Evolutionary conservation across 352 stramenopile genomes (phyloP), one percentile per base, ranked within the genome.

Genomic region (Phytophthora meadii): DNA sequence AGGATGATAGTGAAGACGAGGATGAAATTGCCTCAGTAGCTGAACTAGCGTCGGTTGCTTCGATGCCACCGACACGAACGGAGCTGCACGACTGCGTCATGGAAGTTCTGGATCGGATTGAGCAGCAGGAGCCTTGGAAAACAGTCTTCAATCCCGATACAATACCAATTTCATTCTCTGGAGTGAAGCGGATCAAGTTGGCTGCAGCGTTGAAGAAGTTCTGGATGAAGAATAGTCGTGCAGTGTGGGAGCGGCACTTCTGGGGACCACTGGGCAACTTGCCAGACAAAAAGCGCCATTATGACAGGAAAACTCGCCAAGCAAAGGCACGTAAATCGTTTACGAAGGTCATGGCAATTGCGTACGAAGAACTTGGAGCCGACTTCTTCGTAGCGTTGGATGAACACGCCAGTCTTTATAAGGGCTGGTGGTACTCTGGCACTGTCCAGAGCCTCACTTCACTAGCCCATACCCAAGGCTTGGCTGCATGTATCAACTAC

Each of bases 171-270:
- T 61, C 67, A 25, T 63, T 76, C 47, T 36, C 53, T 32, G 12
- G 36, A 28, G 37, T 12, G 1, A 53, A 63, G 37, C 17, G 59
- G 15, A 17, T 15, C 19, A 42, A 52, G 22, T 17, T 76, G 46
- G 48, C 32, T 10, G 24, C 27, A 27, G 40, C 42, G 6, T 45
- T 71, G 36, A 44, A 56, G 28, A 36, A 24, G 8, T 74, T 79
- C 36, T 52, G 72, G 49, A 14, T 36, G n/a, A 14, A 32, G 5
- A 50, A 75, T 22, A 46, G 51, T 10, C 70, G 47, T 8, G 67
- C 67, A n/a, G 44, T 79, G 3, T 76, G 70, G 70, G 70, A 76
- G 41, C 62, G 71, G 37, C 22, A 14, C 9, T 74, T 79, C 30
- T 79, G 61, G 66, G 12, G 54, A 2, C 62, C 66, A 5, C 27